Percentiles rank a stretch among this genome's conserved stretches.
Conservation (phyloP, 139 green algal genomes). For the Ettlia oleoabundans region DNA sequence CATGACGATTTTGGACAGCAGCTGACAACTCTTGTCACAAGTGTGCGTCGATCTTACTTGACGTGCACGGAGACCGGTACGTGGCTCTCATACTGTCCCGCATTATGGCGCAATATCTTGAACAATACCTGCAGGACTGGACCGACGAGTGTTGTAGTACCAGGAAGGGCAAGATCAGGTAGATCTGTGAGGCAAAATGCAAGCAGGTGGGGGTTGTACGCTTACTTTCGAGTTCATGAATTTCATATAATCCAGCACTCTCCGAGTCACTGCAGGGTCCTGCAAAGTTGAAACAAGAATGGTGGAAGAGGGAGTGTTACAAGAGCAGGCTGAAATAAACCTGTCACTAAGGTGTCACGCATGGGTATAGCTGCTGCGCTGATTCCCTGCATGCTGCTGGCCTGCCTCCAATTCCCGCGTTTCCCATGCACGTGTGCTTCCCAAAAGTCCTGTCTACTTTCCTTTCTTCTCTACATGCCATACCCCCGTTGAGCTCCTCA, state of each 20-base stretch:
- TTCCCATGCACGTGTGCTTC: not conserved
- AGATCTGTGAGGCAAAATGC: too few relatives aligned
- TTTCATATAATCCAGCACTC: constrained; percentile 56
- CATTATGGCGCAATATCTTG: constrained; percentile 41
- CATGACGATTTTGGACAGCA: too few relatives aligned
- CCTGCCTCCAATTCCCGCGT: too few relatives aligned
- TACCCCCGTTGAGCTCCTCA: too few relatives aligned
- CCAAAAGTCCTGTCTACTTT: not conserved
- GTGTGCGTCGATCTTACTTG: constrained; percentile 11
- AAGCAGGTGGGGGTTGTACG: too few relatives aligned
- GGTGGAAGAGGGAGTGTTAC: too few relatives aligned
- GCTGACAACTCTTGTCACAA: too few relatives aligned
- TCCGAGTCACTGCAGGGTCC: constrained; percentile 45
- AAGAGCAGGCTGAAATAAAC: too few relatives aligned
- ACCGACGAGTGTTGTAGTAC: not conserved
- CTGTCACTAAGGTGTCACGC: too few relatives aligned
- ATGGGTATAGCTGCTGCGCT: too few relatives aligned
- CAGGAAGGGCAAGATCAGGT: not conserved
- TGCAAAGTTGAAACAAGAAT: not conserved
- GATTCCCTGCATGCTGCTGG: too few relatives aligned
- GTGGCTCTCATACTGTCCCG: not conserved
- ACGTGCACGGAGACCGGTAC: constrained; percentile 43
- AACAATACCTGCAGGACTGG: constrained; percentile 50
- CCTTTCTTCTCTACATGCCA: too few relatives aligned
- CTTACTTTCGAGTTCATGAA: constrained; percentile 68